Conservation (phyloP, 306 rosid species). For the Trifolium subterraneum region DNA sequence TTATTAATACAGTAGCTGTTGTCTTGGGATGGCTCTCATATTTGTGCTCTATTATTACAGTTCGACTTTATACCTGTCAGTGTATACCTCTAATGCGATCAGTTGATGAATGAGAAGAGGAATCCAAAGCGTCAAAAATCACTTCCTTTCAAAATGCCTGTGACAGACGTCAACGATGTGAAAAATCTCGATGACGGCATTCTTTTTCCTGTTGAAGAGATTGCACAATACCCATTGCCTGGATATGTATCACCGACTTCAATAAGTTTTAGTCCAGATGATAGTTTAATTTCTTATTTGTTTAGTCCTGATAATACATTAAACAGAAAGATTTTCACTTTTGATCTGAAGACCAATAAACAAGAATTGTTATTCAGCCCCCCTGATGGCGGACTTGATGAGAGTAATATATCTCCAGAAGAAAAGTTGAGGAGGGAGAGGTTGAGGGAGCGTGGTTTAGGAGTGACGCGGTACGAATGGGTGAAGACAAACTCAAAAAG, state of each 20-base stretch:
- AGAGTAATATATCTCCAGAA: slow-evolving; percentile 83
- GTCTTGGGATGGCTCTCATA: slow-evolving; percentile 37
- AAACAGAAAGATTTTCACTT: slow-evolving; percentile 73
- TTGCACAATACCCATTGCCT: slow-evolving; percentile 90
- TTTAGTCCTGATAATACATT: slow-evolving; percentile 81
- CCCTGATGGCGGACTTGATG: slow-evolving; percentile 91
- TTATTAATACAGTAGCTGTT: slow-evolving; percentile 4
- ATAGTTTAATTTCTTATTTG: slow-evolving; percentile 66
- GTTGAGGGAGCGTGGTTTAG: slow-evolving; percentile 91
- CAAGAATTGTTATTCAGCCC: slow-evolving; percentile 82
- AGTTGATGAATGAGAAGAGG: slow-evolving; percentile 67
- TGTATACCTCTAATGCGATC: slow-evolving; percentile 71
- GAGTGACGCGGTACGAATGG: slow-evolving; percentile 96
- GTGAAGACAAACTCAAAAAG: slow-evolving; percentile 67
- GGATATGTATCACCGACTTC: slow-evolving; percentile 83
- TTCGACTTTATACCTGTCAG: slow-evolving; percentile 36
- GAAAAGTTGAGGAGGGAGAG: slow-evolving; percentile 98
- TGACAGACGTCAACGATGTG: slow-evolving; percentile 60
- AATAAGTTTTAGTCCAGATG: slow-evolving; percentile 85
- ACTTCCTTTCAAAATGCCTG: slow-evolving; percentile 64
- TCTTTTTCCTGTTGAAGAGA: slow-evolving; percentile 83
- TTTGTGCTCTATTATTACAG: slow-evolving; percentile 42
- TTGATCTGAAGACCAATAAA: slow-evolving; percentile 59
- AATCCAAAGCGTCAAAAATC: slow-evolving; percentile 73
- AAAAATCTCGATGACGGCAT: slow-evolving; percentile 59